A percentile compares a stretch with the other conserved stretches of the same genome.
phyloP scores from a whole-genome alignment of 2,329 filamentous ascomycete genomes.

The Ophiocordyceps australis region DNA sequence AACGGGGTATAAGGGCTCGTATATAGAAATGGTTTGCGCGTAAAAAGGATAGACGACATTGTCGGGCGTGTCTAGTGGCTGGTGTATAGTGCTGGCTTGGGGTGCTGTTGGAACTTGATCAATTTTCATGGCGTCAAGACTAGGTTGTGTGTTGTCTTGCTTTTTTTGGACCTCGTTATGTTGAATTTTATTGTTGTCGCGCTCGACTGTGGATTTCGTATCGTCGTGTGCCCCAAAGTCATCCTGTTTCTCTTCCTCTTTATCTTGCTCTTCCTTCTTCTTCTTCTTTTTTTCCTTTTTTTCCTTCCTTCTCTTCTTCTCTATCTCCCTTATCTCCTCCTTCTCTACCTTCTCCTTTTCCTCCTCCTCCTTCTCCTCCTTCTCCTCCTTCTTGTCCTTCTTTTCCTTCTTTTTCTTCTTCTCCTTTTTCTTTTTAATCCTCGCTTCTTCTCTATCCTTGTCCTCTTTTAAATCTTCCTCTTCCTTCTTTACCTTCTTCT shows the following conservation, averaged over 20 bases:
- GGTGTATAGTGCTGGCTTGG: slow-evolving; percentile 15
- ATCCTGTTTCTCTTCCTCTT: slow-evolving; percentile 3
- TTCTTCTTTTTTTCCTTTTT: slow-evolving; percentile 6
- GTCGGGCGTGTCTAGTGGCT: slow-evolving; percentile 18
- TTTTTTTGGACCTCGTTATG: slow-evolving; percentile 5
- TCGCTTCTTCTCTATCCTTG: not conserved
- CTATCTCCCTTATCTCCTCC: slow-evolving; percentile 4
- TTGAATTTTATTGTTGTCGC: slow-evolving; percentile 13
- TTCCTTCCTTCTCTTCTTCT: slow-evolving; percentile 1
- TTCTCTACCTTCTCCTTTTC: slow-evolving; percentile 5
- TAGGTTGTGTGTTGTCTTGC: slow-evolving; percentile 5
- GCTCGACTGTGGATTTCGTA: slow-evolving; percentile 1
- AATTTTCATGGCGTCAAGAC: slow-evolving; percentile 13
- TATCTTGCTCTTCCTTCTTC: slow-evolving; percentile 1
- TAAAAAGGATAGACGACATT: slow-evolving; percentile 50
- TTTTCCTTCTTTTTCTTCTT: slow-evolving; percentile 2
- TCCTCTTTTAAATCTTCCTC: slow-evolving; percentile 1
- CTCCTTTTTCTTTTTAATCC: not conserved
- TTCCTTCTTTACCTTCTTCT: slow-evolving; percentile 10
- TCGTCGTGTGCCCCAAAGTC: slow-evolving; percentile 4
- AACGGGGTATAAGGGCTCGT: slow-evolving; percentile 54
- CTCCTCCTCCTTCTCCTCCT: slow-evolving; percentile 6
- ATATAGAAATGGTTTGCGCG: slow-evolving; percentile 64
- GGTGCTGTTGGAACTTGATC: slow-evolving; percentile 12
- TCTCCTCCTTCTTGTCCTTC: slow-evolving; percentile 10